Evolutionary conservation across 345 rosid species (phyloP).

Genomic region (Excoecaria cochinchinensis): DNA sequence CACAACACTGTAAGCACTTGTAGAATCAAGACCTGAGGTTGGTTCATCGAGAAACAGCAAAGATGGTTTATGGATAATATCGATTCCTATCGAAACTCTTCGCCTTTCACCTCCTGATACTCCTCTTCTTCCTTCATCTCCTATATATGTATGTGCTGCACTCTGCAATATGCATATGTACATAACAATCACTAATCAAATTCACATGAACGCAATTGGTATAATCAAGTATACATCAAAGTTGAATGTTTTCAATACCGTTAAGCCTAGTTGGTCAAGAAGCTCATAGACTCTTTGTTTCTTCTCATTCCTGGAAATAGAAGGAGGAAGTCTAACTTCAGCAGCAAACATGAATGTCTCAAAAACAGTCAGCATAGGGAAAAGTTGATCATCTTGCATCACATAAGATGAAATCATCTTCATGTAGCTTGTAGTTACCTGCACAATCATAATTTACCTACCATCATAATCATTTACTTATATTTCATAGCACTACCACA

Average conservation of each 20-base stretch:
- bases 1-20: slow-evolving; percentile 78
- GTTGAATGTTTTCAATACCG: slow-evolving; percentile 26
- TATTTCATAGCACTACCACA: too few species aligned
- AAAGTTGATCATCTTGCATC: slow-evolving; percentile 92
- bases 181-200: not conserved
- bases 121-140: slow-evolving; percentile 79
- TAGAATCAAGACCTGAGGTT: slow-evolving; percentile 87
- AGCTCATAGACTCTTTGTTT: slow-evolving; percentile 59
- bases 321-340: slow-evolving; percentile 74
- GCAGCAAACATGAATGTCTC: slow-evolving; percentile 90
- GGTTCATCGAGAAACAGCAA: slow-evolving; percentile 86
- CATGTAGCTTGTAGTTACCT: slow-evolving; percentile 68
- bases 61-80: slow-evolving; percentile 79
- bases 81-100: slow-evolving; percentile 78
- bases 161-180: slow-evolving; percentile 22
- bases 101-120: slow-evolving; percentile 80
- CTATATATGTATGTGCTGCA: slow-evolving; percentile 56
- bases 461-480: too few species aligned
- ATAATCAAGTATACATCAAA: too few species aligned
- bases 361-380: slow-evolving; percentile 68
- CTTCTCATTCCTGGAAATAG: slow-evolving; percentile 63
- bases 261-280: slow-evolving; percentile 70
- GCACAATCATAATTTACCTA: slow-evolving; percentile 3
- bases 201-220: too few species aligned
- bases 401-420: slow-evolving; percentile 82